Evolutionary conservation across 2,329 filamentous ascomycete species (phyloP), one percentile per base, ranked within the genome.

Genomic region (Harringtonia aguacate): DNA sequence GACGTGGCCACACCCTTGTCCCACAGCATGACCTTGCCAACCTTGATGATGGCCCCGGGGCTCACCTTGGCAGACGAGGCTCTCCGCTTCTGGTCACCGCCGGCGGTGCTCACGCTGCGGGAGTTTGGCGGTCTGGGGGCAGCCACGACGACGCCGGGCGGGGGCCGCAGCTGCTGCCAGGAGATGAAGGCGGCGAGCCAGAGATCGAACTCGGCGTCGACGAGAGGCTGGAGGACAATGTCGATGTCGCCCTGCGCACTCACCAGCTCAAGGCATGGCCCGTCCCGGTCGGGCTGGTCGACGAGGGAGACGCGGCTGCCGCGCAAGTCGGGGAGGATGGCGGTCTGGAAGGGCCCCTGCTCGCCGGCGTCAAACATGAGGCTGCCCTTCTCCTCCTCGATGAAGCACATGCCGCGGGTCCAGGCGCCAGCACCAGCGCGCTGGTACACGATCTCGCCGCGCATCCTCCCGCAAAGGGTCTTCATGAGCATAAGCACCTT

Each of bases 1-100:
- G 72, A 71, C 17, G 63, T 62, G 13, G 76, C 69, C 8, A 67
- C 57, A 2, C 81, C 82, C 58, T 84, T 92, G 62, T 97, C 88
- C 90, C 89, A 95, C 38, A 94, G 72, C 57, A 88, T 81, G 58
- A 95, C 77, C 58, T 88, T 89, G 44, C 88, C 92, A 39, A 95
- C 86, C 59, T 97, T 98, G 67, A 97, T 97, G 52, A 97, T 92
- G 44, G 84, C 79, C 4, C 79, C 76, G 49, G 87, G 82, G 57
- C 82, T 92, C 2, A 56, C 51, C 34, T 54, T 56, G 7, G 60
- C 53, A n/a, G 59, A 59, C n/a, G 66, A 64, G 5, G 58, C 51
- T 34, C 68, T 65, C 42, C 68, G 65, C 41, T 60, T 47, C 20
- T 45, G 2, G 33, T 22, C 1, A 64, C 59, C 44, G 66, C 68